Evolutionary conservation across 768 basidiomycete species (phyloP), one percentile per base, ranked within the genome.

Genomic region (Leccinum boreale): DNA sequence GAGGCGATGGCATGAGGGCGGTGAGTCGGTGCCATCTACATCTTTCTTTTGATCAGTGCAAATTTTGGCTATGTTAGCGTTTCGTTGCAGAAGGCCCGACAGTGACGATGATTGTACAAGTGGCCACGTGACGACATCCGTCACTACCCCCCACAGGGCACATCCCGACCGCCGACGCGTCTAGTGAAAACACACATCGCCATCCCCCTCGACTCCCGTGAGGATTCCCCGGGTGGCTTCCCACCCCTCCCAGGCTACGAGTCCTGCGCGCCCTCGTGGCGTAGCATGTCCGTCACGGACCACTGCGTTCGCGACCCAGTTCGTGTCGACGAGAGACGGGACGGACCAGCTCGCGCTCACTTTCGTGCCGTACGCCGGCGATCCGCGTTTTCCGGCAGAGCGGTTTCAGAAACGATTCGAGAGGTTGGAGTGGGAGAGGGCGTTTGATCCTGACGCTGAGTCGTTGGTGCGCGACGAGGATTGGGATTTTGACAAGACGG

Each of bases 361-460:
- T 57, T 2, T 12, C 50, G 0, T 85, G 5, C 81, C 81, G 0
- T 82, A 78, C 51, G 77, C 78, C 3, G 83, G 84, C 46, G 79
- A 84, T 84, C 85, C 60, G 59, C 71, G 1, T 26, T 67, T 1
- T 15, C 53, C 2, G 39, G 35, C 0, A 12, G 19, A 21, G 5
- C 4, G 5, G 10, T 45, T 36, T 36, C 44, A 21, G 19, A 11
- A 11, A n/a, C 12, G 7, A 0, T 78, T 77, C 57, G 39, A 62
- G 0, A 7, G 3, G 0, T 58, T 74, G 21, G 69, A 66, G 3
- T 77, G 75, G 83, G 76, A 78, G 56, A 61, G 57, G 0, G 72
- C 77, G 45, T 72, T 76, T 49, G 63, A 84, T 67, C 81, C 82
- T 0, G 83, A 85, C 55, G 60, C 83, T 84, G 55, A 73, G 33